These are phyloP conservation scores for Zostera marina DNA, from an alignment of 116 monocot genomes.

Conservation along the genomic window DNA sequence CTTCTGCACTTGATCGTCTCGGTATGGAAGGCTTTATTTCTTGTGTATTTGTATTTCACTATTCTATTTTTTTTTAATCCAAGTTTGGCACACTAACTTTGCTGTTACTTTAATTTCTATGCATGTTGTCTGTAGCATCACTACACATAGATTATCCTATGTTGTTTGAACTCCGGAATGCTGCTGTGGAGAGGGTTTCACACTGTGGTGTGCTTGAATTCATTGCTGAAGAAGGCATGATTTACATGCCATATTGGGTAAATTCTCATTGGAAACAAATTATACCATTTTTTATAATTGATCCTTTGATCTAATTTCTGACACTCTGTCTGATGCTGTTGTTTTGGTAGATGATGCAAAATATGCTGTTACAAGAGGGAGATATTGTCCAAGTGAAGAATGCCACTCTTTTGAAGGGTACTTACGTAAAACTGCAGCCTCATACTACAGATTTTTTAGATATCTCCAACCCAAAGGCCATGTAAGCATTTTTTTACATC, in stretches of 20 bases:
- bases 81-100: too few species aligned
- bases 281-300: not conserved
- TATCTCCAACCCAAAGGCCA: constrained; percentile 88
- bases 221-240: constrained; percentile 93
- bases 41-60: too few species aligned
- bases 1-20: constrained; percentile 30
- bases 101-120: not conserved
- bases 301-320: not conserved
- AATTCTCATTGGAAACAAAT: not conserved
- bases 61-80: too few species aligned
- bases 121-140: constrained; percentile 34
- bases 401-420: constrained; percentile 76
- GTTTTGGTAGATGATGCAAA: constrained; percentile 78
- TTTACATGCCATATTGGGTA: constrained; percentile 99
- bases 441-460: constrained; percentile 91
- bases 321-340: constrained; percentile 1
- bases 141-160: constrained; percentile 95
- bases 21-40: too few species aligned
- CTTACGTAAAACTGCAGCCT: constrained; percentile 89
- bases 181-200: constrained; percentile 42
- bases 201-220: constrained; percentile 97
- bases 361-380: constrained; percentile 90
- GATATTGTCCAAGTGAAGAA: constrained; percentile 70
- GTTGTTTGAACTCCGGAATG: constrained; percentile 83
- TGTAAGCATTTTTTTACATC: constrained; percentile 26